These are phyloP conservation scores for Globomyces sp. DNA, from an alignment of 371 early-diverging fungal species.

Conservation along the genomic window DNA sequence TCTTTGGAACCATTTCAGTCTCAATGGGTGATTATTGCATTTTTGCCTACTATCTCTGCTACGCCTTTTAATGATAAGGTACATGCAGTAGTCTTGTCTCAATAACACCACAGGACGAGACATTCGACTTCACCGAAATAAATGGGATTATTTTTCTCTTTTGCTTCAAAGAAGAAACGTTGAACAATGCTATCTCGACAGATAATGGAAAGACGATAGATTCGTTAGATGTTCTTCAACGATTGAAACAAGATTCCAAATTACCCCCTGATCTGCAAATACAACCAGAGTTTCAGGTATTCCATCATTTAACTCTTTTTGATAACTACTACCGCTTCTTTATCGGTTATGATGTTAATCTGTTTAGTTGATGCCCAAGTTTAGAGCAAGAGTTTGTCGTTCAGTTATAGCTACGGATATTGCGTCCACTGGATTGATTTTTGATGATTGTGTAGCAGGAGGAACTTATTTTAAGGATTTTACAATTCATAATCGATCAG, in stretches of 20 bases:
- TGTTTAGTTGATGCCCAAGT: constrained; percentile 67
- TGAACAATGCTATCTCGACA: neutral
- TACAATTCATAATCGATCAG: constrained; percentile 85
- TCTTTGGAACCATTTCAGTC: constrained; percentile 62
- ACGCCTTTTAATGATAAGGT: constrained; percentile 7
- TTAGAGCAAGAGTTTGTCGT: constrained; percentile 79
- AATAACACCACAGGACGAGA: constrained; percentile 35
- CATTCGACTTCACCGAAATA: constrained; percentile 69
- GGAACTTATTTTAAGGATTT: constrained; percentile 86
- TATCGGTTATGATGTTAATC: neutral
- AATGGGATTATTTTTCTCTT: constrained; percentile 85
- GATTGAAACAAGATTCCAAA: neutral
- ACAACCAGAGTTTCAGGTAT: constrained; percentile 14
- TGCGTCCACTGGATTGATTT: constrained; percentile 82
- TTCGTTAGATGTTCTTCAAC: neutral
- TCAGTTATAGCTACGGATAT: constrained; percentile 89
- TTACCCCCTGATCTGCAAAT: neutral
- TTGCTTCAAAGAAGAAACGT: constrained; percentile 55
- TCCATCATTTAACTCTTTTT: neutral
- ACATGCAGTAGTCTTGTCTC: too few species aligned
- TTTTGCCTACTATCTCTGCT: constrained; percentile 57
- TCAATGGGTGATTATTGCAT: constrained; percentile 68
- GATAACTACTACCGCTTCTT: neutral
- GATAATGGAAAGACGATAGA: constrained; percentile 2
- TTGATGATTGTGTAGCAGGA: constrained; percentile 91